Conservation (phyloP, 106 monocot genomes). For the Alisma plantagoaquatica region DNA sequence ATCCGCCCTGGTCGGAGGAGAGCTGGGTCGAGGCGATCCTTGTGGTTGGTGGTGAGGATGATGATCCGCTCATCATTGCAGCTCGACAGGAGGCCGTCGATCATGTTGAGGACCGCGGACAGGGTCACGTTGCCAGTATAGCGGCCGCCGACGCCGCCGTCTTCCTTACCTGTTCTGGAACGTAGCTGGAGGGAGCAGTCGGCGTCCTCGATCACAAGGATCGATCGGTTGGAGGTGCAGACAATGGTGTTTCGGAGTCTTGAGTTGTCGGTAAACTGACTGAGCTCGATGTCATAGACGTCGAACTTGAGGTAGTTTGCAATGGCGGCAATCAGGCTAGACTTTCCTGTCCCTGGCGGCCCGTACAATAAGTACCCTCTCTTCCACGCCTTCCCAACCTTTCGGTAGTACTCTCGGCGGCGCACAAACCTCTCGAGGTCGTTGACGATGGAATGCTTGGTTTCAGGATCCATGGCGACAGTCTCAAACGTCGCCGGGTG, state of each 20-base stretch:
- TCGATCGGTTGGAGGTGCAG: slow-evolving; percentile 13
- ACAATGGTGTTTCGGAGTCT: slow-evolving; percentile 12
- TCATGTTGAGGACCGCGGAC: background rate
- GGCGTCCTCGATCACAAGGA: slow-evolving; percentile 19
- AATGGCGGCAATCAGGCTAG: slow-evolving; percentile 26
- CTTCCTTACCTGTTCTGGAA: too few relatives aligned
- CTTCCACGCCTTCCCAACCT: slow-evolving; percentile 18
- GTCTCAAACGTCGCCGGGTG: slow-evolving; percentile 21
- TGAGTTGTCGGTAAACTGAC: background rate
- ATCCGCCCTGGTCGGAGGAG: slow-evolving; percentile 4
- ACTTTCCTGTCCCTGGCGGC: slow-evolving; percentile 25
- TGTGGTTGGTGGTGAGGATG: slow-evolving; percentile 7
- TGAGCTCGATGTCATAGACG: slow-evolving; percentile 20
- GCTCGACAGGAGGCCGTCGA: slow-evolving; percentile 4
- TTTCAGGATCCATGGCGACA: slow-evolving; percentile 17
- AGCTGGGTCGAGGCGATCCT: background rate
- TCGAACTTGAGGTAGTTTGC: slow-evolving; percentile 22
- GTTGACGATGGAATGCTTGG: slow-evolving; percentile 6
- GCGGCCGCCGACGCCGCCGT: background rate
- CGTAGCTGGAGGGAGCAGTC: slow-evolving; percentile 3
- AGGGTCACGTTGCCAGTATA: background rate
- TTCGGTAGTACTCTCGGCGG: slow-evolving; percentile 9
- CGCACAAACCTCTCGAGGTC: slow-evolving; percentile 21
- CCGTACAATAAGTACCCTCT: slow-evolving; percentile 26
- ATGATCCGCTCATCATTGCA: slow-evolving; percentile 1